phyloP scores from a whole-genome alignment of 139 green algal species.

The Pedinophyceae sp. region DNA sequence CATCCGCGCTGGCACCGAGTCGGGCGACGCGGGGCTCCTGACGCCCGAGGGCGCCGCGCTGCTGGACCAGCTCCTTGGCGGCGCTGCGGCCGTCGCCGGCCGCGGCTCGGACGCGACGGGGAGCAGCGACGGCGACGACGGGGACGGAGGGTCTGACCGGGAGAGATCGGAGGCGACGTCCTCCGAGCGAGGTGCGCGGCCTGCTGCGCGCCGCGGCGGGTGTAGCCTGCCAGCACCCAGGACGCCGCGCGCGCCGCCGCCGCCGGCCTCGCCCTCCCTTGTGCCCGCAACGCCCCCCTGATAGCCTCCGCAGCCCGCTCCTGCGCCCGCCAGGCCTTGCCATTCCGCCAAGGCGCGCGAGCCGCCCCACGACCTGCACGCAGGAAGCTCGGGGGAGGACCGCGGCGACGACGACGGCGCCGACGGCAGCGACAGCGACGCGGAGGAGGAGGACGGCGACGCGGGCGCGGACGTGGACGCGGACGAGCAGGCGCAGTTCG shows the following conservation, averaged over 20 bases:
- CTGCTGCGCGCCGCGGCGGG: too few relatives aligned
- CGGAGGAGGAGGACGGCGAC: constrained; percentile 5
- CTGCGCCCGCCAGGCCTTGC: too few relatives aligned
- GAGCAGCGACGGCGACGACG: constrained; percentile 3
- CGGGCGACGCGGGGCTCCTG: constrained; percentile 17
- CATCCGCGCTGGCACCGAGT: constrained; percentile 12
- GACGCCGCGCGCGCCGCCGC: constrained; percentile 9
- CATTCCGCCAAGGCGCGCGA: neutral
- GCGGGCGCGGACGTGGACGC: constrained; percentile 4
- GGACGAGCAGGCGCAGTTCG: constrained; percentile 5
- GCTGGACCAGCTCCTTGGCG: constrained; percentile 15
- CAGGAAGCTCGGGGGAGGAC: neutral
- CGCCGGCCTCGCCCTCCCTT: too few relatives aligned
- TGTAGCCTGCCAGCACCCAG: too few relatives aligned
- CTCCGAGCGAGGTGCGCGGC: too few relatives aligned
- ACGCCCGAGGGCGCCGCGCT: constrained; percentile 19
- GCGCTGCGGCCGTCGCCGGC: neutral
- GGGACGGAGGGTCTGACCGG: neutral
- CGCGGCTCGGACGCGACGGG: neutral
- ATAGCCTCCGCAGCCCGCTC: too few relatives aligned
- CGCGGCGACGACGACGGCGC: neutral
- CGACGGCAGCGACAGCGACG: neutral
- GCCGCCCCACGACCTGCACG: neutral
- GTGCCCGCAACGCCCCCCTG: too few relatives aligned
- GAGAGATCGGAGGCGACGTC: too few relatives aligned